Percentiles rank a stretch among this genome's conserved stretches.
phyloP scores from a whole-genome alignment of 2,329 filamentous ascomycete species.

The Macrophomina tecta region DNA sequence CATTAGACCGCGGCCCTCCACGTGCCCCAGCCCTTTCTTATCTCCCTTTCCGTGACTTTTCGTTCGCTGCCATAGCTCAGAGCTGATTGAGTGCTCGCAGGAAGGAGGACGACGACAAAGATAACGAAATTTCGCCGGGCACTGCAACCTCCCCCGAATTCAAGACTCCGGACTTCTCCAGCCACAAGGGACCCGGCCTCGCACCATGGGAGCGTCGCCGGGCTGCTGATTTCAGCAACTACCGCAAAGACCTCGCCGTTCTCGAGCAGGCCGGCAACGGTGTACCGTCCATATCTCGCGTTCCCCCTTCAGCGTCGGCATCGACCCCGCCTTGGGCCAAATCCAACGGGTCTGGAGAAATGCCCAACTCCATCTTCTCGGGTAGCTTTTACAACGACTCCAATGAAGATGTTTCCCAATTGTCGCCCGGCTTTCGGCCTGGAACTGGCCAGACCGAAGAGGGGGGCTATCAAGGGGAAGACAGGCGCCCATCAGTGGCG shows the following conservation, averaged over 20 bases:
- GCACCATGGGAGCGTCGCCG: conserved; percentile 61
- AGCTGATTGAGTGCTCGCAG: conserved; percentile 36
- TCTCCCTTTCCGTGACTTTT: conserved; percentile 1
- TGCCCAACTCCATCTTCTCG: conserved; percentile 52
- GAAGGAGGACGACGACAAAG: conserved; percentile 49
- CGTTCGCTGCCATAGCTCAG: conserved; percentile 2
- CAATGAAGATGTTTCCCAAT: conserved; percentile 71
- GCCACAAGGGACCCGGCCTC: conserved; percentile 38
- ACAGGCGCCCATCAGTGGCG: conserved; percentile 83
- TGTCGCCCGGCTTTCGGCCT: conserved; percentile 73
- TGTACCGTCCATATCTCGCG: conserved; percentile 64
- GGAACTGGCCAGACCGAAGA: conserved; percentile 57
- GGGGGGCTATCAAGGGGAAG: conserved; percentile 63
- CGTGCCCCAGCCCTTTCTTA: conserved; percentile 23
- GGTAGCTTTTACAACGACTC: conserved; percentile 76
- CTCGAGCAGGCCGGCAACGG: conserved; percentile 66
- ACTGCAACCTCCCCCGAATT: conserved; percentile 42
- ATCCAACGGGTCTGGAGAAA: conserved; percentile 43
- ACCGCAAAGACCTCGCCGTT: conserved; percentile 73
- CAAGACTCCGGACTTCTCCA: conserved; percentile 44
- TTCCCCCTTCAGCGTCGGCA: conserved; percentile 63
- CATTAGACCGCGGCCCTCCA: conserved; percentile 27
- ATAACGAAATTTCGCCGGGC: conserved; percentile 51
- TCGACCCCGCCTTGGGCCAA: conserved; percentile 60
- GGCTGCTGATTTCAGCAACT: conserved; percentile 69